Evolutionary conservation across 2,329 filamentous ascomycete genomes (phyloP), one percentile per base, ranked within the genome.

Genomic region (Pseudogymnoascus sp.): DNA sequence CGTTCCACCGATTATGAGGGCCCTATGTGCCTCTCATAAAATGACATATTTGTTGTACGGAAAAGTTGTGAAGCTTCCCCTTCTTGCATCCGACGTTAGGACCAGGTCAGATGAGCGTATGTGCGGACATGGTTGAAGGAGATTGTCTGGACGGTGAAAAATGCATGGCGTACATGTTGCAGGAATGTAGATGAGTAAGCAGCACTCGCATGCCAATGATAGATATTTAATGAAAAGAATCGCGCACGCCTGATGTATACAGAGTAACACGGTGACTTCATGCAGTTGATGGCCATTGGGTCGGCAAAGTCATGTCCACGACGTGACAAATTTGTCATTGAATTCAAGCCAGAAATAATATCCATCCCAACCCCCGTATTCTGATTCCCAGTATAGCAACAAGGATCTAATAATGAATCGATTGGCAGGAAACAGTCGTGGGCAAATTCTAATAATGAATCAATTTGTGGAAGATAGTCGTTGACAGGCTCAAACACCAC

Each of bases 41-140:
- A 52, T 52, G 45, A 52, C 31, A 52, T 52, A 52, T 52, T 52
- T 27, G 45, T 52, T 52, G 45, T 52, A 52, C 45, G 27, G 45
- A 25, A 52, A 52, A 33, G 45, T n/a, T 52, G 45, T 52, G 45
- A 52, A 52, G 45, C 45, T 52, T 52, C 45, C 45, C 5, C 45
- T 13, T 52, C 27, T 52, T 52, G 27, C 45, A 52, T 52, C n/a
- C 27, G 45, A 52, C 45, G n/a, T 52, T 52, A 31, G 45, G n/a
- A 18, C 21, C 27, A 15, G 45, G 45, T 52, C 45, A 52, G 45
- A 52, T 52, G 45, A 52, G 45, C 45, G 45, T 25, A 45, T 45
- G 40, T 12, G 40, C 40, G 21, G 4, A 12, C 27, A 33, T 31
- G 45, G 45, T n/a, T 52, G 13, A 27, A 27, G 18, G 13, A 27